Conservation (phyloP, 352 stramenopile species). For the Globisporangium nagaii region DNA sequence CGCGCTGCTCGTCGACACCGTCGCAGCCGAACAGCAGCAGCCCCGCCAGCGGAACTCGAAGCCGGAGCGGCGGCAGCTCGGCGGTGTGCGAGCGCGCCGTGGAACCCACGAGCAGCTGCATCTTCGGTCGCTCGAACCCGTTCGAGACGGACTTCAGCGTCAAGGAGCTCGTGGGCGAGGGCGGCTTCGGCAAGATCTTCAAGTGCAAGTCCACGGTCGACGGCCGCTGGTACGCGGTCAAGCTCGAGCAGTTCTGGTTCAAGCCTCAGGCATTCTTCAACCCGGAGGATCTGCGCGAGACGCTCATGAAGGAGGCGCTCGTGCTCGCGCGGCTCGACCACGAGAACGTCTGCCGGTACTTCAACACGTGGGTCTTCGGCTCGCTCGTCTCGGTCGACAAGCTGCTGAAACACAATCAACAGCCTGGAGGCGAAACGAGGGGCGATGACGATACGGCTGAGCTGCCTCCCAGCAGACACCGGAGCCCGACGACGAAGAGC, state of each 20-base stretch:
- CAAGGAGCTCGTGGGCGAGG: conserved; percentile 61
- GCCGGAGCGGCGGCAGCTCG: no score
- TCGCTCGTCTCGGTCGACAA: conserved; percentile 58
- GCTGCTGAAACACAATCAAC: conserved; percentile 14
- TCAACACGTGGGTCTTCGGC: conserved; percentile 74
- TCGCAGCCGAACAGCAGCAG: conserved; percentile 20
- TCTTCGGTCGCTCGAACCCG: conserved; percentile 65
- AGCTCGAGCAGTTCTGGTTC: conserved; percentile 81
- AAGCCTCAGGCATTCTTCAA: conserved; percentile 79
- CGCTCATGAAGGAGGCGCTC: conserved; percentile 91
- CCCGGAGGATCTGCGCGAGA: conserved; percentile 77
- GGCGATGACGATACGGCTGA: no score
- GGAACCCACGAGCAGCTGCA: conserved; percentile 23
- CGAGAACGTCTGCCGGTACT: conserved; percentile 94
- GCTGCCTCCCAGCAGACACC: no score
- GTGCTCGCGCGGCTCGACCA: conserved; percentile 90
- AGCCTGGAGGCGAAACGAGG: no score
- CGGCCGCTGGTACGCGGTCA: conserved; percentile 72
- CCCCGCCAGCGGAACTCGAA: background rate
- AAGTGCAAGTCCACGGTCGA: conserved; percentile 72
- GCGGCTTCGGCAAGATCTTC: conserved; percentile 74
- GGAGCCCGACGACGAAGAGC: background rate
- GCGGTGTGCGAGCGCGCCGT: conserved; percentile 15
- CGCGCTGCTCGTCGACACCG: conserved; percentile 54
- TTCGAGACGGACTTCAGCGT: conserved; percentile 78